Conservation (phyloP, 1,284 basidiomycete genomes). For the Ceratobasidium sp. region DNA sequence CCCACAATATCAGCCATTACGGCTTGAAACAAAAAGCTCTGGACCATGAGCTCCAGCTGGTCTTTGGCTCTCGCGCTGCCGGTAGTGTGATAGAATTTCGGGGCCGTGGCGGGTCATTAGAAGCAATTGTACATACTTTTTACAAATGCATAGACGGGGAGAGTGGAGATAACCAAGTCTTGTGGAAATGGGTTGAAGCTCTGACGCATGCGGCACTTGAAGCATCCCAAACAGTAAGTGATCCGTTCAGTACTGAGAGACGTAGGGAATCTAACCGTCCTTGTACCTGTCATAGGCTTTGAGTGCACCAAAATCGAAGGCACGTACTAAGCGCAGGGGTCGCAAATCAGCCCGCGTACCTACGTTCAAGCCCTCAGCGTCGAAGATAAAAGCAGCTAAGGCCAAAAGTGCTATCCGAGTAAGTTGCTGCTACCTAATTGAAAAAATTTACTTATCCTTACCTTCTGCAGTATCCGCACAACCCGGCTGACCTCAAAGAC, state of each 20-base stretch:
- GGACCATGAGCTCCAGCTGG: neutral
- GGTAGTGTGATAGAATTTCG: neutral
- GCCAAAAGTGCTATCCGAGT: neutral
- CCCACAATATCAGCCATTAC: neutral
- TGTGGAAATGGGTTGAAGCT: slow-evolving; percentile 24
- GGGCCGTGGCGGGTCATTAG: neutral
- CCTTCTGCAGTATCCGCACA: neutral
- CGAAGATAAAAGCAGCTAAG: neutral
- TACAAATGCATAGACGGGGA: slow-evolving; percentile 26
- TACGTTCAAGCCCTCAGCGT: neutral
- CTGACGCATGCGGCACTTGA: slow-evolving; percentile 1
- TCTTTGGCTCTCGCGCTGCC: neutral
- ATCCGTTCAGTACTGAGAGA: neutral
- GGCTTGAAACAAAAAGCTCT: neutral
- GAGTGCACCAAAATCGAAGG: neutral
- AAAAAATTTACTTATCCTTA: neutral
- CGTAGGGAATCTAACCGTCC: neutral
- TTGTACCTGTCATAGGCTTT: no score
- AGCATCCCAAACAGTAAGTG: neutral
- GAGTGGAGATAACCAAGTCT: neutral
- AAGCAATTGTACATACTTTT: slow-evolving; percentile 1
- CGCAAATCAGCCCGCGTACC: neutral
- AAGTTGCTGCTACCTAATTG: neutral
- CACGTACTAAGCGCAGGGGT: slow-evolving; percentile 2
- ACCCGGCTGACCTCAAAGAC: neutral